phyloP scores from a whole-genome alignment of 208 protist genomes.

The Angomonas desouzai region DNA sequence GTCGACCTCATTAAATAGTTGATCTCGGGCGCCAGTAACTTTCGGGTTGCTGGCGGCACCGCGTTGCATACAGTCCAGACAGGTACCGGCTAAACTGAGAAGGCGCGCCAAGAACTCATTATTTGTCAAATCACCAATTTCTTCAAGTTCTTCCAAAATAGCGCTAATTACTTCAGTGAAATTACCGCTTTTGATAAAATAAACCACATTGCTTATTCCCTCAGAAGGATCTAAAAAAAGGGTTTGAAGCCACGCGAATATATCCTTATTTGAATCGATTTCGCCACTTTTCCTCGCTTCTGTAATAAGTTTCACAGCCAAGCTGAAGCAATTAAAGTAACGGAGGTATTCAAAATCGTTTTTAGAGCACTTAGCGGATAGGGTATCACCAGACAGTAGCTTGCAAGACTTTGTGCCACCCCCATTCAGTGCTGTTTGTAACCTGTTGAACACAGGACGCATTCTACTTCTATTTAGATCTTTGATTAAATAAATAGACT shows the following conservation, averaged over 20 bases:
- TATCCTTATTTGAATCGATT: conserved; percentile 34
- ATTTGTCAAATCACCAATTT: conserved; percentile 31
- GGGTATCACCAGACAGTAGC: conserved; percentile 65
- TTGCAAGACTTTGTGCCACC: conserved; percentile 42
- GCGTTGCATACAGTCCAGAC: conserved; percentile 44
- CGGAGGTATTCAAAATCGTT: conserved; percentile 76
- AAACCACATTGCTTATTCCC: conserved; percentile 45
- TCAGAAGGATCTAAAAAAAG: conserved; percentile 52
- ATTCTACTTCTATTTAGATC: conserved; percentile 78
- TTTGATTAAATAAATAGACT: conserved; percentile 36
- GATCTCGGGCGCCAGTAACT: conserved; percentile 42
- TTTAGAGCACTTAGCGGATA: conserved; percentile 28
- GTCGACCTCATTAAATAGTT: conserved; percentile 66
- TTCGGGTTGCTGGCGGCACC: conserved; percentile 33
- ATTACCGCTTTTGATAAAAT: conserved; percentile 64
- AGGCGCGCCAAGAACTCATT: conserved; percentile 33
- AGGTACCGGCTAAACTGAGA: conserved; percentile 43
- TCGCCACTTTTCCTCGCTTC: conserved; percentile 60
- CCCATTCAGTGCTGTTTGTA: conserved; percentile 24
- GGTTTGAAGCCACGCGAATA: conserved; percentile 30
- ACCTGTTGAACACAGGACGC: conserved; percentile 46
- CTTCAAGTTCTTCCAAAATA: conserved; percentile 57
- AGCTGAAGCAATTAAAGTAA: conserved; percentile 75
- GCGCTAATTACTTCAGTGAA: conserved; percentile 34
- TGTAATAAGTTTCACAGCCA: conserved; percentile 42